Evolutionary conservation across 2,329 filamentous ascomycete genomes (phyloP), one percentile per base, ranked within the genome.

Genomic region (Neoarthrinium moseri): DNA sequence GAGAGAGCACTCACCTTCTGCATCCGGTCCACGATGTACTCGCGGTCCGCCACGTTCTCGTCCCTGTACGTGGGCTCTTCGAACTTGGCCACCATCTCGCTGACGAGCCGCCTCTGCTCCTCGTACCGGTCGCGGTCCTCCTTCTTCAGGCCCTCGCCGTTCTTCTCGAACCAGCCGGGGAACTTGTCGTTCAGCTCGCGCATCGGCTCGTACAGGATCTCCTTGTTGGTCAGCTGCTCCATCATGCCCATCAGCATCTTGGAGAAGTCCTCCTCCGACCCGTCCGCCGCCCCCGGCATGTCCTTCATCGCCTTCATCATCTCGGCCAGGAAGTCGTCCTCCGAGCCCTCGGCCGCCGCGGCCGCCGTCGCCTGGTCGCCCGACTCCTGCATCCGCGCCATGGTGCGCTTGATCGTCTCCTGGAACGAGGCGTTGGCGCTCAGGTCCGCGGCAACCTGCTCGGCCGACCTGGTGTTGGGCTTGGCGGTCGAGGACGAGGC

Each of bases 181-280:
- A 94, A 99, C 68, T 96, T 97, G 43, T 89, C 86, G 65, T 95
- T 74, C 38, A 99, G 74, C 69, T 99, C 94, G 73, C 96, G 96
- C 91, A 99, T 96, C 3, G 94, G 94, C 71, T 99, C 92, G 64
- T 97, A 97, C 41, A 99, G 71, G 52, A 99, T 96, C 56, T 97
- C 94, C 73, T 96, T 97, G 68, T 95, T 96, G 4, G 94, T 97
- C 52, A 99, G 78, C 67, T 99, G 91, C 70, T 97, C 90, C 92
- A 99, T 97, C 90, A 97, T 96, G 44, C 88, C 89, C 78, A 95
- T 83, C 49, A 99, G 80, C 83, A 97, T 90, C 71, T 95, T 92
- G 47, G 89, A 91, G 59, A 97, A 88, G 56, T 95, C 91, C 57
- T 94, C 91, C 46, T 96, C 90, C 49, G 73, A 74, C 12, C 72